These are phyloP conservation scores for Rhododendron ferrugineum DNA, from an alignment of 148 eudicot species.

Conservation along the genomic window DNA sequence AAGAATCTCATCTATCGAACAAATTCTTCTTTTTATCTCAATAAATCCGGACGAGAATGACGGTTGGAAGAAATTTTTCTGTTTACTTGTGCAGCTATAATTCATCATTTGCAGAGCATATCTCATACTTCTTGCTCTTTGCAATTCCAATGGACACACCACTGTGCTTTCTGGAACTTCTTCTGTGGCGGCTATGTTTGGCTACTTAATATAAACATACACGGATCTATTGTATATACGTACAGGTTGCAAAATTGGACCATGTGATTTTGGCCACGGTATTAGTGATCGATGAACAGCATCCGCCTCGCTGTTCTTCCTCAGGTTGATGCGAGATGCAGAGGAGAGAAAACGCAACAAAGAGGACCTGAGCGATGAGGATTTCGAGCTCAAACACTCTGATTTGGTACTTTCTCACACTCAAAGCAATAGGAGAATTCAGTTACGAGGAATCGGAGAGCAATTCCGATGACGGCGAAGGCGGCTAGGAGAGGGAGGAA, in stretches of 20 bases:
- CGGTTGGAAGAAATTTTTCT: not conserved
- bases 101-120: slow-evolving; percentile 71
- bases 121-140: slow-evolving; percentile 41
- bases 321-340: slow-evolving; percentile 50
- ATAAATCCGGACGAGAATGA: too few relatives aligned
- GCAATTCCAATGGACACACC: slow-evolving; percentile 45
- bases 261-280: slow-evolving; percentile 30
- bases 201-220: slow-evolving; percentile 25
- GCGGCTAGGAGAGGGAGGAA: slow-evolving; percentile 45
- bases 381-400: slow-evolving; percentile 54
- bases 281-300: slow-evolving; percentile 50
- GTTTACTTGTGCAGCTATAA: slow-evolving; percentile 37
- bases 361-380: slow-evolving; percentile 42
- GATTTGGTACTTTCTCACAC: slow-evolving; percentile 45
- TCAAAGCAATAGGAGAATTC: slow-evolving; percentile 33
- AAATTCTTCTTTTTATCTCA: too few relatives aligned
- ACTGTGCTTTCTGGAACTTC: slow-evolving; percentile 14
- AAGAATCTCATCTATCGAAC: too few relatives aligned
- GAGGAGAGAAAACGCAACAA: slow-evolving; percentile 59
- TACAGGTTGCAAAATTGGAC: slow-evolving; percentile 31
- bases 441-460: slow-evolving; percentile 29
- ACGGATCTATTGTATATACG: slow-evolving; percentile 19
- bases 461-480: slow-evolving; percentile 37
- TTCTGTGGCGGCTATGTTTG: slow-evolving; percentile 17
- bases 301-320: slow-evolving; percentile 57